phyloP scores from a whole-genome alignment of 768 basidiomycete genomes.

The Mycena vitilis region DNA sequence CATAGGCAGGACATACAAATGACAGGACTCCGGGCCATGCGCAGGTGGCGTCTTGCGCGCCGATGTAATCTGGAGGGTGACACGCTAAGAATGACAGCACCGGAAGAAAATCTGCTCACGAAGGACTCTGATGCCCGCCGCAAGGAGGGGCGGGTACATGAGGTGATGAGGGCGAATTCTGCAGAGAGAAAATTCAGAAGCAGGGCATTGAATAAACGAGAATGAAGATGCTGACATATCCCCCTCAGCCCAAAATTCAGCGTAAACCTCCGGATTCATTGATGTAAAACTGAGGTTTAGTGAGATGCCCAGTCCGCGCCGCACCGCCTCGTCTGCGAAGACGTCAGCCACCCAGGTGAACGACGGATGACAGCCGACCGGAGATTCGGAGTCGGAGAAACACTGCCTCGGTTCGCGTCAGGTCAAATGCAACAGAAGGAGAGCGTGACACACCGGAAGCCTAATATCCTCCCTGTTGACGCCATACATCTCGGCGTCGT shows the following conservation, averaged over 20 bases:
- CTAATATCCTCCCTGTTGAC: conserved; percentile 3
- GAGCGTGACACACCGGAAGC: not conserved
- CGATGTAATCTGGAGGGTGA: conserved; percentile 41
- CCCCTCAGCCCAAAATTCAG: conserved; percentile 33
- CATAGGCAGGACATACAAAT: conserved; percentile 31
- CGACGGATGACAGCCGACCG: conserved; percentile 16
- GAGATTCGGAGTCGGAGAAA: not conserved
- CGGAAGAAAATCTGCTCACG: conserved; percentile 29
- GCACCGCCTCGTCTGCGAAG: conserved; percentile 28
- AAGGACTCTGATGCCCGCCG: conserved; percentile 42
- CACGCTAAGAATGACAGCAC: not conserved
- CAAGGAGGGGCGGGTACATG: conserved; percentile 40
- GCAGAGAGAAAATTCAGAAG: not conserved
- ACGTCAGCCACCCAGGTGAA: conserved; percentile 39
- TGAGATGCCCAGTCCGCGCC: conserved; percentile 32
- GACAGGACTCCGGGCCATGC: conserved; percentile 44
- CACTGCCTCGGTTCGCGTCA: not conserved
- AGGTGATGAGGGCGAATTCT: conserved; percentile 35
- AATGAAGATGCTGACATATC: conserved; percentile 34
- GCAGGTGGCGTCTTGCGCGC: conserved; percentile 43
- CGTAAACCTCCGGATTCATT: conserved; percentile 29
- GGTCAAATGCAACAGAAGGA: not conserved
- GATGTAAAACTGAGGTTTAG: conserved; percentile 32
- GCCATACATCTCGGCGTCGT: conserved; percentile 6
- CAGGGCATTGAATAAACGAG: not conserved